A percentile compares a stretch with the other conserved stretches of the same genome.
These are phyloP conservation scores for Mycotypha africana DNA, from an alignment of 371 early-diverging fungal genomes.

Conservation along the genomic window DNA sequence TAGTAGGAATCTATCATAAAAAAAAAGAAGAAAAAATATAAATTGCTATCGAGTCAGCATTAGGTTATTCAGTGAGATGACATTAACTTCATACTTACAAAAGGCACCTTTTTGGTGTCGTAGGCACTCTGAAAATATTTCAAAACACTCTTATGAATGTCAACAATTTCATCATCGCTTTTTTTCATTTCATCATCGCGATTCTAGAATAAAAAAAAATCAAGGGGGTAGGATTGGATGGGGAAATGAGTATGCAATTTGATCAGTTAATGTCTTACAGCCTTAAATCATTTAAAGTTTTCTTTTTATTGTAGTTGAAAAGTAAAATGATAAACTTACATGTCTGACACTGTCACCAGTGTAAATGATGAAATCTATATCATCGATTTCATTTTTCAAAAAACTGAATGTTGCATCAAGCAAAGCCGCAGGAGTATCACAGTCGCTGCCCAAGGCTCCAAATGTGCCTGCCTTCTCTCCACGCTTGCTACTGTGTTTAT, in stretches of 20 bases:
- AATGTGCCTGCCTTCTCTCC: slow-evolving; percentile 21
- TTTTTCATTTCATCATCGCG: slow-evolving; percentile 26
- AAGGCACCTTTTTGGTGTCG: slow-evolving; percentile 18
- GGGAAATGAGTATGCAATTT: too few species aligned
- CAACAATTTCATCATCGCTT: slow-evolving; percentile 19
- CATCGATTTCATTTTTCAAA: slow-evolving; percentile 21
- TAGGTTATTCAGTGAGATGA: too few species aligned
- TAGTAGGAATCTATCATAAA: slow-evolving; percentile 29
- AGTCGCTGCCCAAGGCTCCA: slow-evolving; percentile 30
- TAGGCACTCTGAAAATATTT: slow-evolving; percentile 25
- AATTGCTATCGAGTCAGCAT: too few species aligned
- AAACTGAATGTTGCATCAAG: slow-evolving; percentile 32
- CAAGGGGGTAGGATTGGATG: too few species aligned
- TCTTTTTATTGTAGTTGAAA: too few species aligned
- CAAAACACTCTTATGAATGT: slow-evolving; percentile 24
- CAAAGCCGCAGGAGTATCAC: slow-evolving; percentile 34
- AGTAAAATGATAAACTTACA: not conserved
- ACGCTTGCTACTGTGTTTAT: slow-evolving; percentile 8
- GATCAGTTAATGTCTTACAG: too few species aligned
- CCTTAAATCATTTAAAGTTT: too few species aligned
- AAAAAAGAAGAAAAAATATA: too few species aligned
- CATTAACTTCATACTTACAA: too few species aligned
- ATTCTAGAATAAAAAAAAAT: slow-evolving; percentile 13
- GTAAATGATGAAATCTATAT: slow-evolving; percentile 44
- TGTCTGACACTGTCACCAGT: slow-evolving; percentile 49